phyloP scores from a whole-genome alignment of 257 asterid genomes.

The Solanum bukasovii region DNA sequence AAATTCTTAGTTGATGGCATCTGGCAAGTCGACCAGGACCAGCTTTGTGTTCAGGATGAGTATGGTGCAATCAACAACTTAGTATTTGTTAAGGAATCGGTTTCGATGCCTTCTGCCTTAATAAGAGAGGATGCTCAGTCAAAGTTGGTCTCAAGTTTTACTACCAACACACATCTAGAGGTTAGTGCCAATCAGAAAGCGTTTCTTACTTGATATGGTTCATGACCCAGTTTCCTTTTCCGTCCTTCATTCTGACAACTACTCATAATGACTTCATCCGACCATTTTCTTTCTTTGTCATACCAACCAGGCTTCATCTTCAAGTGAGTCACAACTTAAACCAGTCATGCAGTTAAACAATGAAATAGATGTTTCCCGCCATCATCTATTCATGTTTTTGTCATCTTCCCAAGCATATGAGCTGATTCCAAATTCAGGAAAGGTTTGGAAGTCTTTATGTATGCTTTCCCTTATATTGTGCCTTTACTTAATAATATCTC shows the following conservation, averaged over 20 bases:
- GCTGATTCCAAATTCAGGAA: conserved; percentile 58
- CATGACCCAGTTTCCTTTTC: neutral
- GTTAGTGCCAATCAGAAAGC: conserved; percentile 15
- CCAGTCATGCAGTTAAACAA: conserved; percentile 16
- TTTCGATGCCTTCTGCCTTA: conserved; percentile 4
- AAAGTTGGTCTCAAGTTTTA: conserved; percentile 8
- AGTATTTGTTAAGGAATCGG: conserved; percentile 24
- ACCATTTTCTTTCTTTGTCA: conserved; percentile 4
- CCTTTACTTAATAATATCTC: neutral
- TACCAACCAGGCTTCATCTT: conserved; percentile 33
- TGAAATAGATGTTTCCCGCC: conserved; percentile 34
- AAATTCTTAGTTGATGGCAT: conserved; percentile 55
- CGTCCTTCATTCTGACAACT: neutral
- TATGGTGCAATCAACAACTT: conserved; percentile 42
- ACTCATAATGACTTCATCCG: neutral
- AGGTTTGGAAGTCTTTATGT: conserved; percentile 36
- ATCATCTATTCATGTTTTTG: conserved; percentile 37
- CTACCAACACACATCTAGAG: conserved; percentile 1
- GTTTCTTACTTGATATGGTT: neutral
- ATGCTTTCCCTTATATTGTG: neutral
- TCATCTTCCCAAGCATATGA: conserved; percentile 38
- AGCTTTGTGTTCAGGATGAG: conserved; percentile 37
- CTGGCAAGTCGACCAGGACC: conserved; percentile 56
- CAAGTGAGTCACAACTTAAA: conserved; percentile 7
- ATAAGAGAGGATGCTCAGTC: conserved; percentile 14